Percentiles rank a stretch among this genome's conserved stretches.
These are phyloP conservation scores for Mortierella sp. DNA, from an alignment of 371 early-diverging fungal genomes.

Conservation along the genomic window DNA sequence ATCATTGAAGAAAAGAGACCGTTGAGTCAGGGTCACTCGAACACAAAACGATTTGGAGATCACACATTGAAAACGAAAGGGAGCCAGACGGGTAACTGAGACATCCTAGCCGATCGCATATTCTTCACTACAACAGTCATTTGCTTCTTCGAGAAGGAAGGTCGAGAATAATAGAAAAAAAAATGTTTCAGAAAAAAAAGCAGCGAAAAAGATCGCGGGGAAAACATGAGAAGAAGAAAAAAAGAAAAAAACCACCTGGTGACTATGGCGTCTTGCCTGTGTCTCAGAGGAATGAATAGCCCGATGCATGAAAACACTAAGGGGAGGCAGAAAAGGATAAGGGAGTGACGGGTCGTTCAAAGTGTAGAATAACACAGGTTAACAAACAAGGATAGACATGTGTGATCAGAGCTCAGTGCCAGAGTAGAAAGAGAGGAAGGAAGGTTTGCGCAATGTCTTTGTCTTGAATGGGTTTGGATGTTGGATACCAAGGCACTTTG, in stretches of 20 bases:
- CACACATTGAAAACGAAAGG: background rate
- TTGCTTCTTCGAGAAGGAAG: background rate
- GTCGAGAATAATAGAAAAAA: slow-evolving; percentile 8
- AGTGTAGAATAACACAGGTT: background rate
- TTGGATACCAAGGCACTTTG: background rate
- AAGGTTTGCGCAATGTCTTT: background rate
- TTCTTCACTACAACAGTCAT: background rate
- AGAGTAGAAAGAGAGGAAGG: background rate
- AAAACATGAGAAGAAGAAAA: background rate
- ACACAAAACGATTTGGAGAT: background rate
- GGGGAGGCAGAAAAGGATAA: no score
- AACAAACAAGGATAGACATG: no score
- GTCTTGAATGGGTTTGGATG: background rate
- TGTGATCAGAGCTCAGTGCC: no score
- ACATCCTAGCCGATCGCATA: background rate
- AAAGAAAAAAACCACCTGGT: background rate
- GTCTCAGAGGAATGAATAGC: background rate
- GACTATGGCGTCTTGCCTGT: background rate
- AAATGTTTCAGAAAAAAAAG: slow-evolving; percentile 7
- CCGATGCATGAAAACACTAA: no score
- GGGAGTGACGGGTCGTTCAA: background rate
- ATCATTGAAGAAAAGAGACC: background rate
- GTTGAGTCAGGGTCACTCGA: slow-evolving; percentile 6
- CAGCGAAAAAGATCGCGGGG: background rate
- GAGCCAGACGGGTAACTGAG: background rate